These are phyloP conservation scores for Tetracentron sinense DNA, from an alignment of 164 flowering plant species.

Conservation along the genomic window DNA sequence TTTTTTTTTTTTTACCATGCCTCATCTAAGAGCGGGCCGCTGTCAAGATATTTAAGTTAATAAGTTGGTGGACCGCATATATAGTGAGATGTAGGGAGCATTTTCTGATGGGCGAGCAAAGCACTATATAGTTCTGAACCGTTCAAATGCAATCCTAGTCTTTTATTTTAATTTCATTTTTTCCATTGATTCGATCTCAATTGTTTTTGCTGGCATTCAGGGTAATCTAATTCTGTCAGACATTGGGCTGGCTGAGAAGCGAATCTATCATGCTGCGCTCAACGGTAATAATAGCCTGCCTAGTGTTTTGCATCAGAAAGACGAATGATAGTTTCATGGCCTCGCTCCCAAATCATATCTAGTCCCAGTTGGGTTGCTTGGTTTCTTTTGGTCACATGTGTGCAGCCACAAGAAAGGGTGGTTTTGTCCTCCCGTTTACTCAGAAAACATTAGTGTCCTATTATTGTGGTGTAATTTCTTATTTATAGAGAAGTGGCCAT, in stretches of 20 bases:
- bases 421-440: constrained; percentile 1
- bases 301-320: constrained; percentile 87
- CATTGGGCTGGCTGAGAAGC: constrained; percentile 86
- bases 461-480: constrained; percentile 19
- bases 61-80: background rate
- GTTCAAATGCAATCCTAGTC: background rate
- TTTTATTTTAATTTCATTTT: background rate
- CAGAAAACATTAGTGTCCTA: constrained; percentile 7
- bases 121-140: background rate
- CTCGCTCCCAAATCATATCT: constrained; percentile 30
- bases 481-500: constrained; percentile 4
- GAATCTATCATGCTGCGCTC: constrained; percentile 84
- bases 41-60: no score
- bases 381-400: constrained; percentile 21
- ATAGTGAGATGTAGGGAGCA: background rate
- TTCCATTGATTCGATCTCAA: background rate
- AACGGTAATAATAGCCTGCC: constrained; percentile 80
- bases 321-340: constrained; percentile 64
- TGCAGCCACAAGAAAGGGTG: constrained; percentile 14
- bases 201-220: constrained; percentile 35
- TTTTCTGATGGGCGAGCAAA: background rate
- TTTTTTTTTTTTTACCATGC: no score
- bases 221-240: constrained; percentile 71
- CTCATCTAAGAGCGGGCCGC: no score
- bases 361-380: constrained; percentile 31